Evolutionary conservation across 2,329 filamentous ascomycete species (phyloP).

Genomic region (Beauveria pseudobassiana): DNA sequence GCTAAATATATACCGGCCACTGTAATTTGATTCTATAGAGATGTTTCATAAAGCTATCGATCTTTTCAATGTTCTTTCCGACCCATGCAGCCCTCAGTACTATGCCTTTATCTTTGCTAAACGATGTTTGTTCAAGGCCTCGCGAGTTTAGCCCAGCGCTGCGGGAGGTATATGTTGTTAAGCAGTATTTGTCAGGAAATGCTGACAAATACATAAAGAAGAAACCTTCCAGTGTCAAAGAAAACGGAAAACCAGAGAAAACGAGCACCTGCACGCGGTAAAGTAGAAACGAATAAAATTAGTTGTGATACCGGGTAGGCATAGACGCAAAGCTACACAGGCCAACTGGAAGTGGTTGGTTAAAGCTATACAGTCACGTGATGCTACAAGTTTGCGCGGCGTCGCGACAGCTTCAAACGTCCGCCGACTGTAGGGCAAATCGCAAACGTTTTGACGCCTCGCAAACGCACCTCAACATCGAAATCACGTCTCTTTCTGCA

Average conservation of each 20-base stretch:
- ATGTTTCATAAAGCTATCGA: neutral
- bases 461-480: slow-evolving; percentile 4
- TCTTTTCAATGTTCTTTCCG: neutral
- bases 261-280: too few species aligned
- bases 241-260: too few species aligned
- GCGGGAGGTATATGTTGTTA: too few species aligned
- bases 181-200: too few species aligned
- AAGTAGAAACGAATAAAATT: neutral
- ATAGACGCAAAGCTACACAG: too few species aligned
- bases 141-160: too few species aligned
- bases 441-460: slow-evolving; percentile 28
- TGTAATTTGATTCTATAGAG: neutral
- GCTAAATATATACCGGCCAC: slow-evolving; percentile 10
- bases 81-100: neutral
- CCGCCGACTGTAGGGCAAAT: slow-evolving; percentile 19
- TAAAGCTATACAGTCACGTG: slow-evolving; percentile 20
- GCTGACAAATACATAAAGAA: too few species aligned
- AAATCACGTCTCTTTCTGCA: neutral
- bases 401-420: slow-evolving; percentile 18
- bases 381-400: slow-evolving; percentile 18
- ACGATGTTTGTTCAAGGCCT: too few species aligned
- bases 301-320: neutral
- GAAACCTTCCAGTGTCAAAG: too few species aligned
- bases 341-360: neutral
- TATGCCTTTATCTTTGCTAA: too few species aligned